phyloP scores from a whole-genome alignment of 23 red algal genomes.

The Pyropia haitanensis region DNA sequence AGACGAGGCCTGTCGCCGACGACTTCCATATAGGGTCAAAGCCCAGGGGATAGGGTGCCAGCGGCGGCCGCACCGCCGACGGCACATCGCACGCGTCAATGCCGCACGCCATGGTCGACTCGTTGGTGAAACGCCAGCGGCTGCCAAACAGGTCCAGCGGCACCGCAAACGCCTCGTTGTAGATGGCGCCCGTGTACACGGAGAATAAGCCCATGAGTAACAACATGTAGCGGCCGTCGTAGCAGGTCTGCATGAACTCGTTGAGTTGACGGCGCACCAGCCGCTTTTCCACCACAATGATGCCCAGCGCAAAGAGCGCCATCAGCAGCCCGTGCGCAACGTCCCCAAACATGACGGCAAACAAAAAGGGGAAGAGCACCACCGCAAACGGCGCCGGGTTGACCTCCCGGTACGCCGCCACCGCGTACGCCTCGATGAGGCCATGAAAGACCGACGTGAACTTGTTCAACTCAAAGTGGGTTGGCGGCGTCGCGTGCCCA shows the following conservation, averaged over 20 bases:
- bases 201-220: conserved; percentile 96
- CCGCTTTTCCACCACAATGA: conserved; percentile 55
- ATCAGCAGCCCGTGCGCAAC: conserved; percentile 94
- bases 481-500: conserved; percentile 52
- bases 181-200: conserved; percentile 89
- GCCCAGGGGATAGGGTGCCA: conserved; percentile 75
- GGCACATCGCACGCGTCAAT: conserved; percentile 80
- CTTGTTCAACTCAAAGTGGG: conserved; percentile 71
- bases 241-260: conserved; percentile 86
- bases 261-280: conserved; percentile 56
- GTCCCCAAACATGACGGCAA: conserved; percentile 99
- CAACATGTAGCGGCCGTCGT: conserved; percentile 89
- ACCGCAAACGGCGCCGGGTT: conserved; percentile 92
- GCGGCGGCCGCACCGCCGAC: conserved; percentile 31
- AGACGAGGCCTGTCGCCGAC: conserved; percentile 60
- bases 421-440: conserved; percentile 88
- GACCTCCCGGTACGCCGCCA: conserved; percentile 84
- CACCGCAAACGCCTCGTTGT: conserved; percentile 94
- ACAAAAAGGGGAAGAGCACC: conserved; percentile 89
- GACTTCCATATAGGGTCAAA: conserved; percentile 94
- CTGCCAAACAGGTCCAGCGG: conserved; percentile 81
- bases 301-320: conserved; percentile 56
- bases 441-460: conserved; percentile 91
- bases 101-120: conserved; percentile 71
- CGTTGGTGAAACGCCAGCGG: conserved; percentile 60